Conservation (phyloP, 257 asterid genomes). For the Anisodus acutangulus region DNA sequence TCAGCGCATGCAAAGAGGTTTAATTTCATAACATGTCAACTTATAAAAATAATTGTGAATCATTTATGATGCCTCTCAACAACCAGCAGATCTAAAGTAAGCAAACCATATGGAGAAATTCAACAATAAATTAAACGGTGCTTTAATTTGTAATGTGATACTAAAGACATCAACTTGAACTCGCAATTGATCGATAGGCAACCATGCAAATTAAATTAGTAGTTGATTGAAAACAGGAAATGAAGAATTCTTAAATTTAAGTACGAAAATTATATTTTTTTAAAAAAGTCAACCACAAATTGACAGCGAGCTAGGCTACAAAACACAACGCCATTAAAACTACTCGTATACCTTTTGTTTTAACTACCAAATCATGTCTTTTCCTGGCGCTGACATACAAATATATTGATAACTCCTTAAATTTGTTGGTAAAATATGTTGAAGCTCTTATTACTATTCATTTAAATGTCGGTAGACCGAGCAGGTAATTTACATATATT, state of each 20-base stretch:
- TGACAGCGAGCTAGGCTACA: neutral
- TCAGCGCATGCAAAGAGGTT: neutral
- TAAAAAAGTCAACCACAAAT: neutral
- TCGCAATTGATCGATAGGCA: neutral
- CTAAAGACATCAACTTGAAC: neutral
- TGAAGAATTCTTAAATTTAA: neutral
- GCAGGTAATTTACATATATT: no score
- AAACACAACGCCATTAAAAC: no score
- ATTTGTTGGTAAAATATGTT: no score
- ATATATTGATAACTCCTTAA: no score
- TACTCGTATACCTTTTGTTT: neutral
- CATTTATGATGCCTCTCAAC: slow-evolving; percentile 38
- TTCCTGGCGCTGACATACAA: no score
- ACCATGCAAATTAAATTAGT: neutral
- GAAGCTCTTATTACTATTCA: neutral
- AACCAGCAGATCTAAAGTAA: slow-evolving; percentile 34
- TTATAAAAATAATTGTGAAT: slow-evolving; percentile 26
- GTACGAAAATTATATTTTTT: neutral
- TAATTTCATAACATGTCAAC: slow-evolving; percentile 31
- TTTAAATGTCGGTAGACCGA: neutral
- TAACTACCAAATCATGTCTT: neutral
- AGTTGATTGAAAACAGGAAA: neutral
- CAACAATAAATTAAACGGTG: neutral
- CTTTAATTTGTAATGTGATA: neutral
- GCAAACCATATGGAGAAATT: neutral